Base-by-base conservation (phyloP, 2,329 filamentous ascomycete genomes). In the Cladosporium halotolerans region DNA sequence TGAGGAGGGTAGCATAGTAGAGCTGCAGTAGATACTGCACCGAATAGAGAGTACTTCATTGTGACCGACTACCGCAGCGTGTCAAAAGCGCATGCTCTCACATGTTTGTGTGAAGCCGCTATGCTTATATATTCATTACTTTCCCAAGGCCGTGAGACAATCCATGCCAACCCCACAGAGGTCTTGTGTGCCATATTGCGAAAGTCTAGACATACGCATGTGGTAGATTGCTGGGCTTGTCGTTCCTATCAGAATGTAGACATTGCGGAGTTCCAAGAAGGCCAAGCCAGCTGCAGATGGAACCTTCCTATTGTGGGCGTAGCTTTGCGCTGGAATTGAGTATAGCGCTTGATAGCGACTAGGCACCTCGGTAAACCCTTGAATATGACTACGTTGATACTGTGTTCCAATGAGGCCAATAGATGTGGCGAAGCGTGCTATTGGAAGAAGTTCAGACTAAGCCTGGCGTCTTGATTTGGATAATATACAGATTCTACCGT, bases 221-320 rank as follows among this genome's bases (percentile, higher is more conserved):
- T 23, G 13, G 32, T 16, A 18, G 18, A 41, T 19, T 51, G 31
- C 42, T 44, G 13, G 36, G 10, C 48, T 51, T 44, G 48, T 39
- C 40, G 40, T 38, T 44, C 16, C 48, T 51, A 51, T 51, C 48
- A 18, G 10, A 34, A 23, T 14, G 39, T 51, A 40, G 32, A 40
- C 39, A 44, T 50, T 31, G 48, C 31, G 48, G 48, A 51, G 48
- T 18, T 39, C 48, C 48, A 42, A 51, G 48, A 31, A 40, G 40
- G 48, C 48, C 48, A 51, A 51, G 48, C 14, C 40, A n/a, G 14
- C 39, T 16, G 23, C 36, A 41, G 32, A 44, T 51, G 48, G 31
- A 51, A 51, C 48, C 48, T 51, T 43, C 48, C 48, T 51, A 44
- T 36, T 51, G 32, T 40, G 48, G 48, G 14, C 18, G 14, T 43